Percentiles rank a stretch among this genome's conserved stretches.
These are phyloP conservation scores for Rhodosporidiobolus odoratus DNA, from an alignment of 768 basidiomycete species.

Conservation along the genomic window DNA sequence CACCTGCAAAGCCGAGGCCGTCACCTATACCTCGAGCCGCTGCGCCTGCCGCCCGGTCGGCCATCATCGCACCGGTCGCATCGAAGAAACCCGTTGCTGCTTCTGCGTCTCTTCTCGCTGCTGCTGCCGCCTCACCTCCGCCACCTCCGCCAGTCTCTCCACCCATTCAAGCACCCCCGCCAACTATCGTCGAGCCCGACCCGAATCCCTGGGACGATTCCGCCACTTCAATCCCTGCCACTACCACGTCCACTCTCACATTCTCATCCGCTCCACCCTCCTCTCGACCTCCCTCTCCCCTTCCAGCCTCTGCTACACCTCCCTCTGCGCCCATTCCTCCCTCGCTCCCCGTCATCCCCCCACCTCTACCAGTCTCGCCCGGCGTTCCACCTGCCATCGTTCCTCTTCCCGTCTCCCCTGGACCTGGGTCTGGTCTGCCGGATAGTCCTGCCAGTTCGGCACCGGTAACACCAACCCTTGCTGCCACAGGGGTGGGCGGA, in stretches of 20 bases:
- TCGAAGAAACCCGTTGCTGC: constrained; percentile 12
- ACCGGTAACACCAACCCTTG: background rate
- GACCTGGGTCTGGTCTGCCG: background rate
- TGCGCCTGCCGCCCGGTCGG: background rate
- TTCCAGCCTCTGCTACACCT: background rate
- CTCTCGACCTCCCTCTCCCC: background rate
- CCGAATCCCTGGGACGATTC: background rate
- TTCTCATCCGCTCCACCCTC: background rate
- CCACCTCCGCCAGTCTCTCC: background rate
- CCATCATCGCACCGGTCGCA: background rate
- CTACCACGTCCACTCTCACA: background rate
- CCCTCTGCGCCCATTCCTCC: constrained; percentile 1
- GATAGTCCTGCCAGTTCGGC: background rate
- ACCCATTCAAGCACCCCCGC: background rate
- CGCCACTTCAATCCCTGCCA: background rate
- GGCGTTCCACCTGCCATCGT: background rate
- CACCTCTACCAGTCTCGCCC: constrained; percentile 35
- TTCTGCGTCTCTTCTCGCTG: background rate
- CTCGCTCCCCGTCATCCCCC: background rate
- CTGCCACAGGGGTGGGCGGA: background rate
- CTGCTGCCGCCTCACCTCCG: background rate
- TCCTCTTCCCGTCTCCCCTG: background rate
- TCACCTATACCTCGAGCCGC: background rate
- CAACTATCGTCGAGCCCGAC: background rate
- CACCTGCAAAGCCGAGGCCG: background rate